Evolutionary conservation across 2,329 filamentous ascomycete species (phyloP).

Genomic region (Fonsecaea monophora): DNA sequence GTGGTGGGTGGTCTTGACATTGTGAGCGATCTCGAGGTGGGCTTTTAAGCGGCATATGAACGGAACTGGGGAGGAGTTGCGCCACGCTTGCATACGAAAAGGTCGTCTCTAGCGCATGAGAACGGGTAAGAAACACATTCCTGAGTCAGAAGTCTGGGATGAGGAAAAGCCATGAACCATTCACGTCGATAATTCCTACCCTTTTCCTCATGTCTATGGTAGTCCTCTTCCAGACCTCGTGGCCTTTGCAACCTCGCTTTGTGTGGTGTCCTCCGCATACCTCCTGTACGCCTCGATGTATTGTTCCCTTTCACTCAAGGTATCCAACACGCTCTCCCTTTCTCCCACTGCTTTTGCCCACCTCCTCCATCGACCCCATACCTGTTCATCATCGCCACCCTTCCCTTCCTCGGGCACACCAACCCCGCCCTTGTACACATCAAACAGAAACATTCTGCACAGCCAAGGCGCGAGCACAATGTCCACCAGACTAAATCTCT

Average conservation of each 20-base stretch:
- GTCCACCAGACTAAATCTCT: constrained; percentile 70
- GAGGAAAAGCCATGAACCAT: background rate
- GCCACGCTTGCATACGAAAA: background rate
- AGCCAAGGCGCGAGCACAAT: constrained; percentile 76
- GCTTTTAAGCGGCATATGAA: background rate
- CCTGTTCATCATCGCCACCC: constrained; percentile 60
- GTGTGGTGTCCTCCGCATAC: constrained; percentile 70
- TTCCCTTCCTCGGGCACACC: constrained; percentile 57
- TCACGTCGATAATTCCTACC: background rate
- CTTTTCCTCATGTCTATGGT: constrained; percentile 52
- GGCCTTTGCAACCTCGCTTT: constrained; percentile 67
- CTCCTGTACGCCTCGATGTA: constrained; percentile 73
- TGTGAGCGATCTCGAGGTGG: background rate
- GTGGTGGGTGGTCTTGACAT: background rate
- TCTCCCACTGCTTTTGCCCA: constrained; percentile 68
- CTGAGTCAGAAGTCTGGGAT: background rate
- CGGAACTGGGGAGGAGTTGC: background rate
- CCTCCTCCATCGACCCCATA: constrained; percentile 69
- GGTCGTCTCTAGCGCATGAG: background rate
- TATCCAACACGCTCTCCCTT: constrained; percentile 69
- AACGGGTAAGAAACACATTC: constrained; percentile 32
- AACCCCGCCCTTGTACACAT: constrained; percentile 72
- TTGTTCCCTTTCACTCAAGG: constrained; percentile 70
- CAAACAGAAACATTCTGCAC: constrained; percentile 73
- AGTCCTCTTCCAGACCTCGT: constrained; percentile 68